Evolutionary conservation across 2,329 filamentous ascomycete genomes (phyloP).

Genomic region (Grosmannia serpens): DNA sequence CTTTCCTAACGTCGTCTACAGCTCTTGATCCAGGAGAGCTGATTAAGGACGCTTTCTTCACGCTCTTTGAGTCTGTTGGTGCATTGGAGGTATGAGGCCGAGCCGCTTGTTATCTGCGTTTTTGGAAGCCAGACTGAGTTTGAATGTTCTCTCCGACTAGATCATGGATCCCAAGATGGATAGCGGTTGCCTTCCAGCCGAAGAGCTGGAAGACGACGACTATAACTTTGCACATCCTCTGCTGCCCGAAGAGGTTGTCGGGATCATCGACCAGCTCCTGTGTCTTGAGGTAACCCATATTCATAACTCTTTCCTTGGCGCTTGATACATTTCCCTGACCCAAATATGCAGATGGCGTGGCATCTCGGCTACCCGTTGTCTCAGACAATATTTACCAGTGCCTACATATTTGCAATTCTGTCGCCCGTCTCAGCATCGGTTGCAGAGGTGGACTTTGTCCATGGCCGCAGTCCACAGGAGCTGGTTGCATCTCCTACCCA

Average conservation of each 20-base stretch:
- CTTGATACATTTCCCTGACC: background rate
- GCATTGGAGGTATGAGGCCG: constrained; percentile 54
- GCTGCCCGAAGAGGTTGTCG: constrained; percentile 69
- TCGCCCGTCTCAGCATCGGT: constrained; percentile 55
- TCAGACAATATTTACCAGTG: constrained; percentile 85
- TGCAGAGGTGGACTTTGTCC: constrained; percentile 52
- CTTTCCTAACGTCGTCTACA: constrained; percentile 21
- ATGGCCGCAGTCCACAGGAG: constrained; percentile 31
- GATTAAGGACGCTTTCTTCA: constrained; percentile 89
- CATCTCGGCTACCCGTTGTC: constrained; percentile 91
- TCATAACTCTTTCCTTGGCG: background rate
- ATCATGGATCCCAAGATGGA: constrained; percentile 99
- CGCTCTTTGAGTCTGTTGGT: constrained; percentile 86
- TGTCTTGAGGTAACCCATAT: constrained; percentile 61
- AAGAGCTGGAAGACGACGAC: constrained; percentile 71
- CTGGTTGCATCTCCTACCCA: constrained; percentile 18
- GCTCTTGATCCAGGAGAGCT: constrained; percentile 70
- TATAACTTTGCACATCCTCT: constrained; percentile 63
- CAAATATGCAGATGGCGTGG: constrained; percentile 75
- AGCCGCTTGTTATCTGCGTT: constrained; percentile 6
- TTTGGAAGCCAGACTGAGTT: background rate
- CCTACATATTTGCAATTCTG: constrained; percentile 77
- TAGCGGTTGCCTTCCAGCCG: constrained; percentile 69
- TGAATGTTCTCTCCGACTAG: constrained; percentile 32
- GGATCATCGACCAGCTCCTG: constrained; percentile 87